Percentiles rank a stretch among this genome's conserved stretches.
phyloP scores from a whole-genome alignment of 306 rosid genomes.

The Gynostemma pentaphyllum region DNA sequence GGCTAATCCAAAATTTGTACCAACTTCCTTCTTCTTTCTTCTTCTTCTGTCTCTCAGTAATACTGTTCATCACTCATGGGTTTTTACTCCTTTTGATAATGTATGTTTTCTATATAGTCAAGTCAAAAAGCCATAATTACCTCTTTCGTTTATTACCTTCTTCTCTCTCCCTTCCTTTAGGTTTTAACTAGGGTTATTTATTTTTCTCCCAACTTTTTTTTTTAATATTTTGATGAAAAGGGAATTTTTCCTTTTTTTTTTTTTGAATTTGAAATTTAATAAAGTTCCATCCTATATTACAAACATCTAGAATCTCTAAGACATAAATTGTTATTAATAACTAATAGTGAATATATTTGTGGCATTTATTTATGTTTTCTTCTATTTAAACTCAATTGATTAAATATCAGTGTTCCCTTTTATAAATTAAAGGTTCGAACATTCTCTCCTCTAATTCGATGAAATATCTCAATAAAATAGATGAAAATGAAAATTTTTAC shows the following conservation, averaged over 20 bases:
- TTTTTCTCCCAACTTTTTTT: not conserved
- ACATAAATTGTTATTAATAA: no score
- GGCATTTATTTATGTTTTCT: no score
- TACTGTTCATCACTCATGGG: constrained; percentile 3
- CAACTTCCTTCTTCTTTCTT: not conserved
- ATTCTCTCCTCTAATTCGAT: no score
- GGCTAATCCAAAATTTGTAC: constrained; percentile 13
- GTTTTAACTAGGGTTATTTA: not conserved
- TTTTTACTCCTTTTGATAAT: constrained; percentile 1
- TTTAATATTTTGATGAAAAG: not conserved
- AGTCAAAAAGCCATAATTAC: constrained; percentile 1
- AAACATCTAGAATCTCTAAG: not conserved
- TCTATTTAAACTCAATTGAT: no score
- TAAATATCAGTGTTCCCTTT: no score
- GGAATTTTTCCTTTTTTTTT: not conserved
- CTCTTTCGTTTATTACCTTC: not conserved
- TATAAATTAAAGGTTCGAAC: no score
- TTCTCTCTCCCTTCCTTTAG: not conserved
- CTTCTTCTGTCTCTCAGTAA: constrained; percentile 2
- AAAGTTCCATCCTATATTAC: not conserved
- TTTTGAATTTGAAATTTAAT: no score
- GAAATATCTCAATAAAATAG: no score
- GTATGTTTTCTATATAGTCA: not conserved
- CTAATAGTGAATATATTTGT: no score
- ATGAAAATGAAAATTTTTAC: no score